phyloP scores from a whole-genome alignment of 208 protist genomes.

The Crithidia acanthocephali region DNA sequence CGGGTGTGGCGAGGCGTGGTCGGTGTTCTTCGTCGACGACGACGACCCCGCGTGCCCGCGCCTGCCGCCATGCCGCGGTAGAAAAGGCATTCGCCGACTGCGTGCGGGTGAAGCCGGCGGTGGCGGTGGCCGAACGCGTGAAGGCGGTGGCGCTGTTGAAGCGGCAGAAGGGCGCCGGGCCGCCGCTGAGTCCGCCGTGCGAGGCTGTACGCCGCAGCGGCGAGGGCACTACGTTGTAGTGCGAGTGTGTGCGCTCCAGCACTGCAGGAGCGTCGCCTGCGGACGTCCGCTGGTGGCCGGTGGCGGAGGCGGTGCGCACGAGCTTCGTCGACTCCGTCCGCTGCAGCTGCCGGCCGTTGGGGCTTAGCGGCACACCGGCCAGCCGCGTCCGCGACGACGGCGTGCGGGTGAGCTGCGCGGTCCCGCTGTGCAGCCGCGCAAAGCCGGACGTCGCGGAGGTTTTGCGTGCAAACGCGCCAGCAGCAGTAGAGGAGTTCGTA shows the following conservation, averaged over 20 bases:
- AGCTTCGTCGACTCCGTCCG: slow-evolving; percentile 26
- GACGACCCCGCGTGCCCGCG: not conserved
- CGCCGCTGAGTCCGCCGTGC: slow-evolving; percentile 5
- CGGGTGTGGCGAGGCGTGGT: not conserved
- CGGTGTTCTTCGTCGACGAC: not conserved
- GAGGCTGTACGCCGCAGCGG: slow-evolving; percentile 39
- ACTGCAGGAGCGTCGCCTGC: not conserved
- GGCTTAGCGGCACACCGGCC: not conserved
- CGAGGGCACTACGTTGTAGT: slow-evolving; percentile 3
- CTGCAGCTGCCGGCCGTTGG: slow-evolving; percentile 11
- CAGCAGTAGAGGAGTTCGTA: slow-evolving; percentile 18
- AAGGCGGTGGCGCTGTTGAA: slow-evolving; percentile 8
- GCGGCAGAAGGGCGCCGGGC: slow-evolving; percentile 18
- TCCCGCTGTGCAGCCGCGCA: slow-evolving; percentile 24
- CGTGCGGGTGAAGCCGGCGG: slow-evolving; percentile 12
- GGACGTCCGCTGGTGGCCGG: not conserved
- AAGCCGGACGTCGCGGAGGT: slow-evolving; percentile 17
- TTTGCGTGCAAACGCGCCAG: slow-evolving; percentile 16
- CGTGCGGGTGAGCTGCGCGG: slow-evolving; percentile 8
- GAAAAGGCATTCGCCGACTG: slow-evolving; percentile 5
- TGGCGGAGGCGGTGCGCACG: not conserved
- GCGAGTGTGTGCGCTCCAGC: slow-evolving; percentile 25
- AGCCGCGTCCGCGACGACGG: slow-evolving; percentile 14
- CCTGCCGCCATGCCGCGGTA: not conserved
- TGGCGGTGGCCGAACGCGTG: slow-evolving; percentile 26